Evolutionary conservation across 2,329 filamentous ascomycete genomes (phyloP), one percentile per base, ranked within the genome.

Genomic region (Hypoxylon sp.): DNA sequence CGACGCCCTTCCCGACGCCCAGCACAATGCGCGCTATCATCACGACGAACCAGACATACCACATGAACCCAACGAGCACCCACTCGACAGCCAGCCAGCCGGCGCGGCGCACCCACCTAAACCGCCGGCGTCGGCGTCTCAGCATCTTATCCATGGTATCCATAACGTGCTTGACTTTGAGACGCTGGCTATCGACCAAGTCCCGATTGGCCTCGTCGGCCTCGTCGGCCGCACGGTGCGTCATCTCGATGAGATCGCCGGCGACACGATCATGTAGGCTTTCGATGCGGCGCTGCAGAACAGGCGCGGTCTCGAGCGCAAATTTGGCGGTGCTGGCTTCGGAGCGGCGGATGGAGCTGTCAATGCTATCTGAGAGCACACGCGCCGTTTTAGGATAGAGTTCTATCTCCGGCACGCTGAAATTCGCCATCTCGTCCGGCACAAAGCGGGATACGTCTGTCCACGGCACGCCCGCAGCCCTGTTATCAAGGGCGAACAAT

Each of bases 31-130:
- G 87, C 54, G 91, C 82, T 23, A 95, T 83, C 77, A 94, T 91
- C 23, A 97, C 94, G 32, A 97, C 83, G 63, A 96, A 88, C 94
- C 95, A 98, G 14, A 96, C 90, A 79, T 91, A 93, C 94, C 96
- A 97, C 89, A 98, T 93, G 71, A 96, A 87, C 3, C 91, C 92
- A 39, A 98, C 88, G 16, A 98, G 85, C 52, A 88, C 81, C 93
- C 94, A 97, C 82, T 98, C 95, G 14, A 97, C 87, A 19, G 90
- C 80, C 58, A 94, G 88, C 86, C 94, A 98, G 12, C 93, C 90
- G 0, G 89, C 88, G 12, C 92, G 84, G 39, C 93, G 84, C 23
- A 94, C 79, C 88, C 93, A 94, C 58, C 92, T 84, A 74, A 96
- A 88, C 61, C 88, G 80, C 29, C 88, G 79, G 12, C 88, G 84